These are phyloP conservation scores for Boletus coccyginus DNA, from an alignment of 768 basidiomycete species.

Conservation along the genomic window DNA sequence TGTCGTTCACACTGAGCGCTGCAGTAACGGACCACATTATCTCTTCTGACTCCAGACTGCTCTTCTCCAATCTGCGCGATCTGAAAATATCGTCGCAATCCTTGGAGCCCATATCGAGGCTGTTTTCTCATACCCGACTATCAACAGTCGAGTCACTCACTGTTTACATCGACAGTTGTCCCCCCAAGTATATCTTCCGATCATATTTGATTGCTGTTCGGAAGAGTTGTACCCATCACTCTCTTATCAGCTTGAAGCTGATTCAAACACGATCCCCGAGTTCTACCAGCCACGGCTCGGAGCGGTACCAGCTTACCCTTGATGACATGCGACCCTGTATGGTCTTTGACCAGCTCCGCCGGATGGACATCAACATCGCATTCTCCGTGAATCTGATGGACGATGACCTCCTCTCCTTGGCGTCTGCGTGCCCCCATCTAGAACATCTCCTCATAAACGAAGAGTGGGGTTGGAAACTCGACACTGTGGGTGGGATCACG, in stretches of 20 bases:
- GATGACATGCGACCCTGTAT: slow-evolving; percentile 19
- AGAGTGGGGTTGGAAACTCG: slow-evolving; percentile 19
- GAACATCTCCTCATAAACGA: slow-evolving; percentile 16
- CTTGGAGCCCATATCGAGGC: neutral
- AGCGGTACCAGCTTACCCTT: slow-evolving; percentile 11
- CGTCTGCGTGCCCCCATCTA: slow-evolving; percentile 17
- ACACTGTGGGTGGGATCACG: slow-evolving; percentile 12
- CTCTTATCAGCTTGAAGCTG: slow-evolving; percentile 5
- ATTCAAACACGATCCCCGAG: slow-evolving; percentile 7
- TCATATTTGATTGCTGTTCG: slow-evolving; percentile 3
- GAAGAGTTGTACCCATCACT: slow-evolving; percentile 5
- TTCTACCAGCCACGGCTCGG: neutral
- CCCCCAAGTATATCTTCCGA: slow-evolving; percentile 5
- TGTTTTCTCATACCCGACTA: neutral
- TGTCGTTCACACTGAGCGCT: slow-evolving; percentile 8
- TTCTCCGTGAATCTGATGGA: slow-evolving; percentile 12
- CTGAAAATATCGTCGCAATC: slow-evolving; percentile 11
- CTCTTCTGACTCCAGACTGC: neutral
- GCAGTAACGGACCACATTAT: neutral
- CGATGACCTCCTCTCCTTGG: slow-evolving; percentile 10
- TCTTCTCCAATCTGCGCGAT: slow-evolving; percentile 9
- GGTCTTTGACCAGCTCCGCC: slow-evolving; percentile 10
- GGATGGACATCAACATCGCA: slow-evolving; percentile 9
- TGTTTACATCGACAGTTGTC: slow-evolving; percentile 7
- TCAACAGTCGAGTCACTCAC: slow-evolving; percentile 9